Conservation (phyloP, 2,329 filamentous ascomycete species). For the Colletotrichum sp. region DNA sequence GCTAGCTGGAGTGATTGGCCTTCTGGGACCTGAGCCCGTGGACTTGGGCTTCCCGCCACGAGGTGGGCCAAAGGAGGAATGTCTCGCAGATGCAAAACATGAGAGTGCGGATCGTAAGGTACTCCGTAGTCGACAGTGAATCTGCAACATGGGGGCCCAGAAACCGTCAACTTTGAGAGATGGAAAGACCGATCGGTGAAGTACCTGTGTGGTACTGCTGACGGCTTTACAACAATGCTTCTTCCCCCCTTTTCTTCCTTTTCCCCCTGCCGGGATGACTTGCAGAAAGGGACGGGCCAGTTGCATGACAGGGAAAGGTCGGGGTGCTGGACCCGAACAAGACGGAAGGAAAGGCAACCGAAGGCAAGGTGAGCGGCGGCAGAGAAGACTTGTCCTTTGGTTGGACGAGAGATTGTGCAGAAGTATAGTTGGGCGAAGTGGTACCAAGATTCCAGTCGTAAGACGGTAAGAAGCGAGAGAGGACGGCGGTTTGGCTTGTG, state of each 20-base stretch:
- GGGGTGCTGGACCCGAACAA: neutral
- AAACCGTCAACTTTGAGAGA: neutral
- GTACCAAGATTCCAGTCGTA: constrained; percentile 7
- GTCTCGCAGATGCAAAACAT: constrained; percentile 12
- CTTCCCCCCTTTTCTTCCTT: neutral
- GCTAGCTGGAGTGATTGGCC: neutral
- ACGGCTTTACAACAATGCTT: neutral
- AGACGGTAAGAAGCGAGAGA: constrained; percentile 15
- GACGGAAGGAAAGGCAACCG: neutral
- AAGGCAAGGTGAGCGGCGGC: neutral
- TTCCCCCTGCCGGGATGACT: constrained; percentile 7
- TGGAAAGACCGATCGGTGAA: neutral
- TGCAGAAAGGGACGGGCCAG: constrained; percentile 6
- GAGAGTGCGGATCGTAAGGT: neutral
- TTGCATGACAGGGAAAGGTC: neutral
- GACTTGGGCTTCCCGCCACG: neutral
- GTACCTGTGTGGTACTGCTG: neutral
- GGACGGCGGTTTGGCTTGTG: neutral
- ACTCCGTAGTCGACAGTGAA: neutral
- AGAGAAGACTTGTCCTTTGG: neutral
- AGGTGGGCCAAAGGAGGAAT: neutral
- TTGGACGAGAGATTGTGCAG: neutral
- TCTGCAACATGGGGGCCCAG: constrained; percentile 9
- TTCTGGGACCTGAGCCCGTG: neutral
- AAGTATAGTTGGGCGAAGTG: neutral